These are phyloP conservation scores for Colletotrichum sp. DNA, from an alignment of 2,329 filamentous ascomycete species.

Conservation along the genomic window DNA sequence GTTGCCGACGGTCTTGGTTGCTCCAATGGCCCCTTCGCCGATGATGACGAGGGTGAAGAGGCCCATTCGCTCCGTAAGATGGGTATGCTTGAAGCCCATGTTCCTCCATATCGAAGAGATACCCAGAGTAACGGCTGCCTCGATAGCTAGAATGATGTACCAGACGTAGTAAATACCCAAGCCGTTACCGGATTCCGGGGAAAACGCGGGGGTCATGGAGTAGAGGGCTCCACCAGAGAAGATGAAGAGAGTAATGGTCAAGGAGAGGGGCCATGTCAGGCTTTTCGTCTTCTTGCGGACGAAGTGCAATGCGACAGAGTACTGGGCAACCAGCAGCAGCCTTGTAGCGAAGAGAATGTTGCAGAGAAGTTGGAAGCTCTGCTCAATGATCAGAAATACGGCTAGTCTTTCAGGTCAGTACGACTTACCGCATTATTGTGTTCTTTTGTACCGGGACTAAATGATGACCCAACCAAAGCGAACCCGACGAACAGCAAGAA, in stretches of 20 bases:
- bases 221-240: slow-evolving; percentile 34
- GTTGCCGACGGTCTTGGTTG: slow-evolving; percentile 45
- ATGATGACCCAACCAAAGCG: slow-evolving; percentile 52
- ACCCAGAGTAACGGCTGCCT: slow-evolving; percentile 48
- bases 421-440: slow-evolving; percentile 36
- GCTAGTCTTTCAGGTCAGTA: neutral
- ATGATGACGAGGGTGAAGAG: slow-evolving; percentile 64
- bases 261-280: slow-evolving; percentile 25
- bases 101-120: slow-evolving; percentile 53
- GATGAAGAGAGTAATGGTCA: slow-evolving; percentile 33
- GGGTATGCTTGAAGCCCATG: slow-evolving; percentile 60
- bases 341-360: slow-evolving; percentile 42
- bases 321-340: slow-evolving; percentile 31
- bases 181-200: slow-evolving; percentile 22
- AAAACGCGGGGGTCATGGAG: slow-evolving; percentile 13
- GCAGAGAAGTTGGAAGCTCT: slow-evolving; percentile 44
- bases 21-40: slow-evolving; percentile 60
- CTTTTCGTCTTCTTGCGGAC: slow-evolving; percentile 29
- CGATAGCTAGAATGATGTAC: slow-evolving; percentile 53
- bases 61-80: slow-evolving; percentile 62
- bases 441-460: slow-evolving; percentile 40
- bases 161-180: slow-evolving; percentile 46
- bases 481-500: slow-evolving; percentile 61
- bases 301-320: slow-evolving; percentile 36
- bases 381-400: neutral